Conservation (phyloP, 371 early-diverging fungal genomes). For the Smittium culicis region DNA sequence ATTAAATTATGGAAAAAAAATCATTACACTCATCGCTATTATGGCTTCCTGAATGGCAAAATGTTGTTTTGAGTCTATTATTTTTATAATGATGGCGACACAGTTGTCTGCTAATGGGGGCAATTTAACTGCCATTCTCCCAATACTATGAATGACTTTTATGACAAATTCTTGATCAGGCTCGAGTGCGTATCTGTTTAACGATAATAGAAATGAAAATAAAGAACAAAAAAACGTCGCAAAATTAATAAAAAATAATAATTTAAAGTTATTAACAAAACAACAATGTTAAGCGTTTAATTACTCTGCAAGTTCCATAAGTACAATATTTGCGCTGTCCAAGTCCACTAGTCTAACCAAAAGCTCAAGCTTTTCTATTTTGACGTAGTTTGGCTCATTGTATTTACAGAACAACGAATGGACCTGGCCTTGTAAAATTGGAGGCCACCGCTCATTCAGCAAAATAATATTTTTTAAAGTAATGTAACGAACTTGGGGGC, state of each 20-base stretch:
- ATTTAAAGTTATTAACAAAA: too few relatives aligned
- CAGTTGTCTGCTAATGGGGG: constrained; percentile 68
- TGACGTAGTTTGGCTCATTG: constrained; percentile 96
- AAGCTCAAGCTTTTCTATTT: constrained; percentile 89
- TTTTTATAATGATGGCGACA: constrained; percentile 64
- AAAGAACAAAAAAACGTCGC: neutral
- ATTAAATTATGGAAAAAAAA: neutral
- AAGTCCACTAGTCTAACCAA: constrained; percentile 75
- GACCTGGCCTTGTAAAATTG: constrained; percentile 75
- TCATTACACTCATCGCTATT: constrained; percentile 37
- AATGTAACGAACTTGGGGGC: constrained; percentile 93
- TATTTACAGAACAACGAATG: constrained; percentile 96
- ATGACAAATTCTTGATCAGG: constrained; percentile 93
- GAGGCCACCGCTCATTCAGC: constrained; percentile 85
- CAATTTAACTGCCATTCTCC: constrained; percentile 82
- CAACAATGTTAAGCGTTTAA: too few relatives aligned
- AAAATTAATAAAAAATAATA: too few relatives aligned
- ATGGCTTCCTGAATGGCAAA: constrained; percentile 91
- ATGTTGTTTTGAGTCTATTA: constrained; percentile 78
- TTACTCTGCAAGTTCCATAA: constrained; percentile 76
- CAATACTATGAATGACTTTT: constrained; percentile 81
- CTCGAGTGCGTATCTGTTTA: constrained; percentile 57
- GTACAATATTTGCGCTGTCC: constrained; percentile 73
- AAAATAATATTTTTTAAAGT: constrained; percentile 88
- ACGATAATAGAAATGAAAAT: neutral